Evolutionary conservation across 2,329 filamentous ascomycete species (phyloP).

Genomic region (Colletotrichum somersetense): DNA sequence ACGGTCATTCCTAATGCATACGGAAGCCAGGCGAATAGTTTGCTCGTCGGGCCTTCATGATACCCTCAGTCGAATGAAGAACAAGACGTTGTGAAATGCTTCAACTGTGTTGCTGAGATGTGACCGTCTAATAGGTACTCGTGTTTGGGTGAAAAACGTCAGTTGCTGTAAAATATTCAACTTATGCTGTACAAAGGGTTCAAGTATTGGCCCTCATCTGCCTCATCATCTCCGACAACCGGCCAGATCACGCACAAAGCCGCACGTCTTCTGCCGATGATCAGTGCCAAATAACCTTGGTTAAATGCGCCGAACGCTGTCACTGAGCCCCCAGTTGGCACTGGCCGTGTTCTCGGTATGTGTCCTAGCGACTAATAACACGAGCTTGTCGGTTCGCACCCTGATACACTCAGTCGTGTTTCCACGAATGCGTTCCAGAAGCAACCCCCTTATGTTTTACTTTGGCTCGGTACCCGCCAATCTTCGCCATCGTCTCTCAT

Average conservation of each 20-base stretch:
- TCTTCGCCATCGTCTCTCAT: not conserved
- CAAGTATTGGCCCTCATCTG: not conserved
- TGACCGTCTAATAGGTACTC: not conserved
- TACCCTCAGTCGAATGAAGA: slow-evolving; percentile 39
- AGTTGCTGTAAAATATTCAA: not conserved
- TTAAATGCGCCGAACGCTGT: not conserved
- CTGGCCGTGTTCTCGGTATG: not conserved
- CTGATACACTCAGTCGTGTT: slow-evolving; percentile 24
- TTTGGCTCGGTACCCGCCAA: slow-evolving; percentile 1
- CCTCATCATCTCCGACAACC: not conserved
- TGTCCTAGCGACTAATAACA: slow-evolving; percentile 16
- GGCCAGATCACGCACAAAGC: not conserved
- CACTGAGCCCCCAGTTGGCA: not conserved
- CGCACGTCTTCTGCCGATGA: not conserved
- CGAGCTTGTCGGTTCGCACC: not conserved
- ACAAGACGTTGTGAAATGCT: slow-evolving; percentile 15
- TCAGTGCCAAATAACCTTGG: not conserved
- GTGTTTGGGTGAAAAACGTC: too few relatives aligned
- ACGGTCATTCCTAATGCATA: slow-evolving; percentile 22
- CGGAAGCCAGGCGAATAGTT: slow-evolving; percentile 31
- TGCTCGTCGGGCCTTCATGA: slow-evolving; percentile 35
- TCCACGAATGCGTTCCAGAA: not conserved
- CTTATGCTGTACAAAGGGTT: not conserved
- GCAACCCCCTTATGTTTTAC: not conserved
- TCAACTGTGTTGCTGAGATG: not conserved